phyloP scores from a whole-genome alignment of 1,284 basidiomycete species.

The Ceratobasidium sp. region DNA sequence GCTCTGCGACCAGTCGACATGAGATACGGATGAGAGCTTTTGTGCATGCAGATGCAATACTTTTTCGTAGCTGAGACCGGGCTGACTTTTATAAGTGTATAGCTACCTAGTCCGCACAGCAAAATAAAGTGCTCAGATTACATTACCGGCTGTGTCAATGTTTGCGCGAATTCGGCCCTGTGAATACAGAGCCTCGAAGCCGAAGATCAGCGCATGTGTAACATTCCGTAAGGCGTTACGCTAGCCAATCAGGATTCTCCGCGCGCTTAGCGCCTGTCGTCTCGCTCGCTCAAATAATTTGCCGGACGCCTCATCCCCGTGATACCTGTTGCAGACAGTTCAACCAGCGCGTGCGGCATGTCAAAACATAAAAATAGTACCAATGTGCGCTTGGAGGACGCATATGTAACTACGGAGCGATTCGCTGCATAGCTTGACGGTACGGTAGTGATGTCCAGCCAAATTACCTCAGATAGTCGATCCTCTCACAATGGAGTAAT shows the following conservation, averaged over 20 bases:
- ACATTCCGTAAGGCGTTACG: conserved; percentile 4
- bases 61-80: neutral
- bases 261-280: conserved; percentile 6
- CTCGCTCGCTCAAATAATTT: too few species aligned
- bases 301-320: too few species aligned
- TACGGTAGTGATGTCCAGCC: neutral
- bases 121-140: neutral
- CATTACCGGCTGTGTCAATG: conserved; percentile 6
- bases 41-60: neutral
- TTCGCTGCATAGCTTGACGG: neutral
- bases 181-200: neutral
- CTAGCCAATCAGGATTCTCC: conserved; percentile 1
- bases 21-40: neutral
- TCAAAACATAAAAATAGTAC: neutral
- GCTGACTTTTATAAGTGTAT: neutral
- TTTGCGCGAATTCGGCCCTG: neutral
- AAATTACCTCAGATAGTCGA: neutral
- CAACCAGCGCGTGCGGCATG: neutral
- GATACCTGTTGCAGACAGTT: neutral
- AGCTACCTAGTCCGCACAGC: neutral
- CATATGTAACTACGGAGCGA: neutral
- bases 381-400: neutral
- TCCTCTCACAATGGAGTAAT: neutral
- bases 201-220: conserved; percentile 2
- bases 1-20: neutral